A percentile compares a stretch with the other conserved stretches of the same genome.
Conservation (phyloP, 371 early-diverging fungal genomes). For the Cokeromyces recurvatus region DNA sequence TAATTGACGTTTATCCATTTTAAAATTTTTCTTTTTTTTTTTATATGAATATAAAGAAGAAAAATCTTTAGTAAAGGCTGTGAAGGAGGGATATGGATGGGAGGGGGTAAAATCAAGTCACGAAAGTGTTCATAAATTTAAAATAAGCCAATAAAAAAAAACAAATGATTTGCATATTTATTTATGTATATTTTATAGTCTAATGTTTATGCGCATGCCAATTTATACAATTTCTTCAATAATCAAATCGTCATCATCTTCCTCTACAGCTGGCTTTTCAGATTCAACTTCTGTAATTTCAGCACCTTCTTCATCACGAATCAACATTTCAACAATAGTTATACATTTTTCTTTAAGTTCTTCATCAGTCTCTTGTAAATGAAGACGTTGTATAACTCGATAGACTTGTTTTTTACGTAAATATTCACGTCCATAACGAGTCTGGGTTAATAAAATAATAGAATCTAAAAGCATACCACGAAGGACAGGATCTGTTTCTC, state of each 20-base stretch:
- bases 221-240: constrained; percentile 54
- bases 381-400: constrained; percentile 79
- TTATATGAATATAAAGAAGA: too few species aligned
- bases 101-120: too few species aligned
- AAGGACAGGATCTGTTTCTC: constrained; percentile 78
- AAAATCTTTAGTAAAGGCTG: too few species aligned
- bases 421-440: constrained; percentile 72
- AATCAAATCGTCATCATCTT: constrained; percentile 49
- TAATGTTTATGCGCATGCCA: not conserved
- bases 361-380: constrained; percentile 66
- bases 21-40: too few species aligned
- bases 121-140: too few species aligned
- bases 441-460: constrained; percentile 73
- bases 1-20: constrained; percentile 32
- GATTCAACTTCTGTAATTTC: constrained; percentile 23
- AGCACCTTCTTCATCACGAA: constrained; percentile 73
- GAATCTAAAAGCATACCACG: constrained; percentile 74
- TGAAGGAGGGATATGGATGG: too few species aligned
- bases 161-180: too few species aligned
- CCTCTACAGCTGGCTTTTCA: constrained; percentile 22
- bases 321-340: constrained; percentile 79
- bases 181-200: not conserved
- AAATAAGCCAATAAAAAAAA: too few species aligned
- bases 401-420: constrained; percentile 82
- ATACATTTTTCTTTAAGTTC: constrained; percentile 67